phyloP scores from a whole-genome alignment of 768 basidiomycete genomes.

The Boletus vinaceobasis region DNA sequence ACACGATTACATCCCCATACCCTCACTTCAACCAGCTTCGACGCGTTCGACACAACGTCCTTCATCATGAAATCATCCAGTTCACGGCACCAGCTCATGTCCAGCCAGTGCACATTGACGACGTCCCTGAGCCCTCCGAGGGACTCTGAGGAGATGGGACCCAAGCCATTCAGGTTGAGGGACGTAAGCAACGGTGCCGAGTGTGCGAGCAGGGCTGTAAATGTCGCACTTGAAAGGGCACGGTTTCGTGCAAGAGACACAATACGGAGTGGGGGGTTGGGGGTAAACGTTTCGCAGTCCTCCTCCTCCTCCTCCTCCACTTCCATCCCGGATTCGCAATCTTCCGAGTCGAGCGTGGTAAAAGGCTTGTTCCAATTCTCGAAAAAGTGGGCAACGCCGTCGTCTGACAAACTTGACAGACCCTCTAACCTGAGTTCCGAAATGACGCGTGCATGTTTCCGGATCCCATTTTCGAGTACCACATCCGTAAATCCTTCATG shows the following conservation, averaged over 20 bases:
- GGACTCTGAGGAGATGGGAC: slow-evolving; percentile 50
- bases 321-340: slow-evolving; percentile 17
- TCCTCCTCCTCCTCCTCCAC: too few relatives aligned
- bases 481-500: slow-evolving; percentile 59
- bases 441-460: slow-evolving; percentile 45
- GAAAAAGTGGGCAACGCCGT: slow-evolving; percentile 71
- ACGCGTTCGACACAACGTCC: slow-evolving; percentile 50
- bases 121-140: slow-evolving; percentile 38
- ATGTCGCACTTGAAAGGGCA: slow-evolving; percentile 47
- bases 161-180: slow-evolving; percentile 79
- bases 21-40: slow-evolving; percentile 41
- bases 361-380: slow-evolving; percentile 40
- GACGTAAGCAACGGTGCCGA: slow-evolving; percentile 55
- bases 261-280: slow-evolving; percentile 45
- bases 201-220: slow-evolving; percentile 63
- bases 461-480: slow-evolving; percentile 61
- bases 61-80: slow-evolving; percentile 83
- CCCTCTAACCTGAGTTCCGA: slow-evolving; percentile 52
- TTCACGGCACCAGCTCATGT: slow-evolving; percentile 83
- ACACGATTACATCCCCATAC: slow-evolving; percentile 56
- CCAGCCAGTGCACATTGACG: slow-evolving; percentile 52
- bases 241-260: slow-evolving; percentile 67
- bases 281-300: slow-evolving; percentile 4
- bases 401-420: slow-evolving; percentile 63
- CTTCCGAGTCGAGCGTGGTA: slow-evolving; percentile 6